Conservation (phyloP, 306 rosid species). For the Cicer arietinum region DNA sequence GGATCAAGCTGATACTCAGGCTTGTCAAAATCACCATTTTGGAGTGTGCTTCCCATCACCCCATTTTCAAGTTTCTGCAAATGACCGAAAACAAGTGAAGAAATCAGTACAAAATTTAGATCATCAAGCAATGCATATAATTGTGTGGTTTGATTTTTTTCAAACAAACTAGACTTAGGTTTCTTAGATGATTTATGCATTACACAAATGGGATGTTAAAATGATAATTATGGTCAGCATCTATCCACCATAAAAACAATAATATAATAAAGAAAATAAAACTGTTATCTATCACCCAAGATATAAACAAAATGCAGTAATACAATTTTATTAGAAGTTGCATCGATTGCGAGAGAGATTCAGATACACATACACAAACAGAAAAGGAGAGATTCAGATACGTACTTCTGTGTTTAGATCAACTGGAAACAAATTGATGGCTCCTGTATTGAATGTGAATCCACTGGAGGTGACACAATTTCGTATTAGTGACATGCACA, state of each 20-base stretch:
- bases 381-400: slow-evolving; percentile 33
- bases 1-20: slow-evolving; percentile 71
- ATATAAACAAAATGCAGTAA: not conserved
- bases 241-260: slow-evolving; percentile 11
- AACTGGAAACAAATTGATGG: slow-evolving; percentile 83
- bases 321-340: slow-evolving; percentile 35
- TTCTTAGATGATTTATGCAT: slow-evolving; percentile 9
- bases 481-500: slow-evolving; percentile 37
- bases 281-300: not conserved
- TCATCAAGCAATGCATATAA: not conserved
- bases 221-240: slow-evolving; percentile 25
- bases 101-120: slow-evolving; percentile 20
- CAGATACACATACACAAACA: slow-evolving; percentile 11
- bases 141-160: slow-evolving; percentile 36
- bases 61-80: slow-evolving; percentile 61
- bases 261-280: slow-evolving; percentile 23
- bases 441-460: slow-evolving; percentile 70
- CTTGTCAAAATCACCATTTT: slow-evolving; percentile 63
- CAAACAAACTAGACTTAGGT: slow-evolving; percentile 1
- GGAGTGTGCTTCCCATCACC: slow-evolving; percentile 42
- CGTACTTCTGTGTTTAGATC: slow-evolving; percentile 73
- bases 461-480: slow-evolving; percentile 60
- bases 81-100: slow-evolving; percentile 24
- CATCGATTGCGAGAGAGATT: not conserved
- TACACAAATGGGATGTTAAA: slow-evolving; percentile 17